Conservation (phyloP, 345 rosid genomes). For the Brassica cretica region DNA sequence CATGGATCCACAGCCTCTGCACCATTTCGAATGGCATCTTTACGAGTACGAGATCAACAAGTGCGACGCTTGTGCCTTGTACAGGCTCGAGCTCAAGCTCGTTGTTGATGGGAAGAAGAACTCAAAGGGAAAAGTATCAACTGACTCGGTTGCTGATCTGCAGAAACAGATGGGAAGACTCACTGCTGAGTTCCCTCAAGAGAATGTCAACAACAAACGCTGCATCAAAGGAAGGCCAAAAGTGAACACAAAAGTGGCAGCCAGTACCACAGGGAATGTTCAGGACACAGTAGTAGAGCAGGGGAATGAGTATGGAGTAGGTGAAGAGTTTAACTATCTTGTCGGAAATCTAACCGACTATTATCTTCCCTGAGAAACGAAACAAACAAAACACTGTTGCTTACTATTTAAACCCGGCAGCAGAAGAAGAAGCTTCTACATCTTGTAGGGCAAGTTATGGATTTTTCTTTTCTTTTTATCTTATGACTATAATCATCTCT, state of each 20-base stretch:
- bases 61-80: conserved; percentile 90
- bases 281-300: conserved; percentile 47
- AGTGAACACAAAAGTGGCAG: conserved; percentile 49
- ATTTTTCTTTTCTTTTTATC: conserved; percentile 11
- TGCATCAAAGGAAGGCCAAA: conserved; percentile 65
- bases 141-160: conserved; percentile 80
- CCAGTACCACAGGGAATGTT: conserved; percentile 34
- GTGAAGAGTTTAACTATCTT: conserved; percentile 65
- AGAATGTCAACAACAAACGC: conserved; percentile 64
- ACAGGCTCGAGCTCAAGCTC: conserved; percentile 91
- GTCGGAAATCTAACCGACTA: conserved; percentile 65
- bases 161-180: conserved; percentile 98
- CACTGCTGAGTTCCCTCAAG: conserved; percentile 78
- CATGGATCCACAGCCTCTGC: conserved; percentile 98
- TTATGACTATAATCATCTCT: conserved; percentile 17
- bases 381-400: conserved; percentile 24
- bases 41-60: conserved; percentile 94
- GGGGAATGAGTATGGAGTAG: conserved; percentile 60
- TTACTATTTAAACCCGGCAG: conserved; percentile 25
- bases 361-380: conserved; percentile 42
- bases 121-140: conserved; percentile 65
- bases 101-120: conserved; percentile 90
- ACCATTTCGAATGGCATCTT: conserved; percentile 95
- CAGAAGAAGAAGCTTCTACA: conserved; percentile 22
- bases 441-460: conserved; percentile 24